Conservation (phyloP, 306 rosid species). For the Canavalia ensiformis region DNA sequence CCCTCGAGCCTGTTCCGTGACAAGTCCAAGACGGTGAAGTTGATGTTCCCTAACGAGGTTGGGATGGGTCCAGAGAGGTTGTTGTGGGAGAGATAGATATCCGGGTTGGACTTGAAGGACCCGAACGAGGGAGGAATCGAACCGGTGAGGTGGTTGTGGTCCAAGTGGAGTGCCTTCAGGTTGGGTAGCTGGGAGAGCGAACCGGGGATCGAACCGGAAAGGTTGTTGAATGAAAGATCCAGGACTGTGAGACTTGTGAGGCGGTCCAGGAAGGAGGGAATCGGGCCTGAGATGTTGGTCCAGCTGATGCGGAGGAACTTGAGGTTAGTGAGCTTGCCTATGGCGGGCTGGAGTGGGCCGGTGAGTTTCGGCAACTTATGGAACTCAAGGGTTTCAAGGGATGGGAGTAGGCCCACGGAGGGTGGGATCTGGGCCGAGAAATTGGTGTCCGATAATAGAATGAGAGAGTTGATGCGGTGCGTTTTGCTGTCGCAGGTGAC, state of each 20-base stretch:
- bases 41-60: constrained; percentile 41
- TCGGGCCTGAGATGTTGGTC: constrained; percentile 67
- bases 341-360: constrained; percentile 71
- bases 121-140: constrained; percentile 68
- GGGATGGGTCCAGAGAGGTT: constrained; percentile 74
- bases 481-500: constrained; percentile 59
- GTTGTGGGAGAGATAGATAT: constrained; percentile 67
- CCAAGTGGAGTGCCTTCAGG: constrained; percentile 48
- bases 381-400: constrained; percentile 57
- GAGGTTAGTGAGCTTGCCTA: constrained; percentile 63
- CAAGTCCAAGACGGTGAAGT: constrained; percentile 42
- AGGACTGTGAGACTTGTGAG: constrained; percentile 59
- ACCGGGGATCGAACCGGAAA: constrained; percentile 64
- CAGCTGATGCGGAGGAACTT: constrained; percentile 53
- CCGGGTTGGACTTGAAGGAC: constrained; percentile 41
- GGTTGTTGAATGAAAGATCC: constrained; percentile 63
- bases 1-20: constrained; percentile 73
- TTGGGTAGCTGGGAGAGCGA: constrained; percentile 59
- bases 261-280: constrained; percentile 63
- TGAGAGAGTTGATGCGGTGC: constrained; percentile 68
- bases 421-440: constrained; percentile 73
- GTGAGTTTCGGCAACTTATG: constrained; percentile 71
- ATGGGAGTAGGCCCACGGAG: constrained; percentile 67
- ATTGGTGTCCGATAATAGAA: constrained; percentile 42
- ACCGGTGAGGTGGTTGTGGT: constrained; percentile 70